Evolutionary conservation across 441 rosid genomes (phyloP).

Genomic region (Mallotus japonicus): DNA sequence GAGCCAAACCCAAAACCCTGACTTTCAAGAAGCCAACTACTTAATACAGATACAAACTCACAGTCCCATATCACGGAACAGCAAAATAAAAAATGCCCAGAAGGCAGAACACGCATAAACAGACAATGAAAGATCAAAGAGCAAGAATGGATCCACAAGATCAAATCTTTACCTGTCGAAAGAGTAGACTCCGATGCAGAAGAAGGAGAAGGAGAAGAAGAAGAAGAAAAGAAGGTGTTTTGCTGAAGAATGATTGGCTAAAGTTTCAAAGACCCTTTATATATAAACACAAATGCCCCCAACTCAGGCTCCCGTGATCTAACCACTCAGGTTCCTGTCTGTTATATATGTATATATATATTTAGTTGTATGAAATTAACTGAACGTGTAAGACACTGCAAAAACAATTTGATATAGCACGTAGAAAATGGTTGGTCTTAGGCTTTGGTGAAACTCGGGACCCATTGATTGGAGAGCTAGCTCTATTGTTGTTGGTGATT

Average conservation of each 20-base stretch:
- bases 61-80: not conserved
- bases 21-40: not conserved
- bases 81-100: not conserved
- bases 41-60: not conserved
- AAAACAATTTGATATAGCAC: too few species aligned
- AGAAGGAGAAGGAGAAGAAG: not conserved
- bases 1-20: not conserved
- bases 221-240: not conserved
- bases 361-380: not conserved
- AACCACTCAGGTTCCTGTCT: not conserved
- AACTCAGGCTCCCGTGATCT: not conserved
- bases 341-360: too few species aligned
- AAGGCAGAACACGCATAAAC: not conserved
- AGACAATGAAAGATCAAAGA: not conserved
- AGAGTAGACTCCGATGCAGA: not conserved
- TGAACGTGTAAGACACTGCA: conserved; percentile 8
- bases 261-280: not conserved
- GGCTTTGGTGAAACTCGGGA: not conserved
- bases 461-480: too few species aligned
- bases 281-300: not conserved
- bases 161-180: not conserved
- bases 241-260: not conserved
- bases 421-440: too few species aligned
- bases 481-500: too few species aligned
- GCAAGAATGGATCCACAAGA: not conserved